These are phyloP conservation scores for Emydomyces testavorans DNA, from an alignment of 2,329 filamentous ascomycete genomes.

Conservation along the genomic window DNA sequence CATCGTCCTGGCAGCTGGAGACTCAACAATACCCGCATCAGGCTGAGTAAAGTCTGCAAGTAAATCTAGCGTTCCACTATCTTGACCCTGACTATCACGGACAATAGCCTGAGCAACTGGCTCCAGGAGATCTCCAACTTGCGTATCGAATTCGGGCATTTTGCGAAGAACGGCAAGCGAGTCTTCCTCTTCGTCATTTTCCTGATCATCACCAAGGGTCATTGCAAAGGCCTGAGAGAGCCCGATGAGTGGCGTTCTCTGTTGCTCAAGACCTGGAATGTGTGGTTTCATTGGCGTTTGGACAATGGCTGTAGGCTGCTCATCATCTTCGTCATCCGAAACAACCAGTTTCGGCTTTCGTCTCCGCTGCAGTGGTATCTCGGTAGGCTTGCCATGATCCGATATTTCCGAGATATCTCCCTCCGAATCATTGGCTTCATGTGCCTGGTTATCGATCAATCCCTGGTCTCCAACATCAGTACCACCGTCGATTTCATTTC, in stretches of 20 bases:
- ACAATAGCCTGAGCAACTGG: conserved; percentile 52
- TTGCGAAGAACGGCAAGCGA: conserved; percentile 41
- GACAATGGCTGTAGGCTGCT: background rate
- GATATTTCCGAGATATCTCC: conserved; percentile 30
- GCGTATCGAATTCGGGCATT: conserved; percentile 45
- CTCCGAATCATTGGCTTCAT: conserved; percentile 27
- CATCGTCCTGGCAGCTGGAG: conserved; percentile 27
- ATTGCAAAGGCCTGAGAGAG: conserved; percentile 85
- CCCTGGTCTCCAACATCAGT: background rate
- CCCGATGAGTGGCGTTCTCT: conserved; percentile 44
- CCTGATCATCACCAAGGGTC: conserved; percentile 60
- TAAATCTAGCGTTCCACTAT: conserved; percentile 36
- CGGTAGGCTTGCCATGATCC: conserved; percentile 27
- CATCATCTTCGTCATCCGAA: conserved; percentile 54
- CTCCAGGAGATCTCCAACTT: conserved; percentile 48
- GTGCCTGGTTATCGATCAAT: conserved; percentile 33
- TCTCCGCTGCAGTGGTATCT: conserved; percentile 36
- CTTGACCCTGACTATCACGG: conserved; percentile 45
- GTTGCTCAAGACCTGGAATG: conserved; percentile 54
- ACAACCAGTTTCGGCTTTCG: conserved; percentile 47
- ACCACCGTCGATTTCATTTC: conserved; percentile 14
- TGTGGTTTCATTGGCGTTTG: conserved; percentile 40
- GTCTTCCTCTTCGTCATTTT: conserved; percentile 34
- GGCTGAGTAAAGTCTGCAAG: conserved; percentile 29
- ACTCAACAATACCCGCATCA: conserved; percentile 28